Base-by-base conservation (phyloP, 2,329 filamentous ascomycete genomes). In the Dothistroma septosporum region DNA sequence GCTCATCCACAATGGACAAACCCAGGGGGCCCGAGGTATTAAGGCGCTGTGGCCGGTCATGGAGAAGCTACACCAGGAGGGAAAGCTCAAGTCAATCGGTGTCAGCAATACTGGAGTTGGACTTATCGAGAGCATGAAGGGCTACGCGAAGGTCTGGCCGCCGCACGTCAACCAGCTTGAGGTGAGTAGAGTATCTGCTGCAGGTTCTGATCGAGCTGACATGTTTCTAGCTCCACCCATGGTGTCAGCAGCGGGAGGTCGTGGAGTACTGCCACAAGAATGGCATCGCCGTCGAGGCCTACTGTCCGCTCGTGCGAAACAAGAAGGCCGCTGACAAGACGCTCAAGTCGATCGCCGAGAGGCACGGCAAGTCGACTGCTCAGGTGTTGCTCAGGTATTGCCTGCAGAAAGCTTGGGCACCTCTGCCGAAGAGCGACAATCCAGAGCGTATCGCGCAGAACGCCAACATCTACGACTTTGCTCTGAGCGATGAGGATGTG, bases 341-440 rank as follows among this genome's bases (percentile, higher is more conserved):
- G 12, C 78, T 94, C 33, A 80, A 83, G 61, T 79, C 79, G 14
- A 76, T 95, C 59, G 85, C 87, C 0, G 79, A 87, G 68, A 92
- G 91, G 77, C 85, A 94, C 73, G 80, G 80, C 65, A 92, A 88
- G 77, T 84, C 84, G 8, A 84, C 88, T 61, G 88, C 89, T 10
- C 92, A 96, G 79, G 78, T 96, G 10, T 75, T 96, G 69, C 77
- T 96, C 54, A 83, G 91, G 64, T 96, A 91, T 83, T 89, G 88
- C 67, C 74, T 96, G 75, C 89, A 96, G 76, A 92, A 90, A 76
- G 88, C 85, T 4, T 86, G 85, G 73, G 81, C 67, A 12, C 88
- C 88, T 50, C 77, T 92, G 62, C 87, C 89, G 22, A 92, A 92
- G 82, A 90, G 86, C 62, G 87, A 88, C 54, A 88, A 84, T 4